These are phyloP conservation scores for Pichia sp. DNA, from an alignment of 1,139 yeast species.

Conservation along the genomic window DNA sequence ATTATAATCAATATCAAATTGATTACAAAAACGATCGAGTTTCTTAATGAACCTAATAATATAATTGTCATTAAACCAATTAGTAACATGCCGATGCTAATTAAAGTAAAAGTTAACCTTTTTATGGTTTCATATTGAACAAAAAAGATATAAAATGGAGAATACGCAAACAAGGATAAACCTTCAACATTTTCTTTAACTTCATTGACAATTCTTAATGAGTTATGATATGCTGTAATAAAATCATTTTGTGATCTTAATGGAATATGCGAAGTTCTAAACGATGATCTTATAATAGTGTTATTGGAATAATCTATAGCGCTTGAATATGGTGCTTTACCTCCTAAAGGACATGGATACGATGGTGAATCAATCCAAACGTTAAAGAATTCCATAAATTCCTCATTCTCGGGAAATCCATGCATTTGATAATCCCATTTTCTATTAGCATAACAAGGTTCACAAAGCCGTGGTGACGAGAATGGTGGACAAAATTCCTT, in stretches of 20 bases:
- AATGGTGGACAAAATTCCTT: conserved; percentile 58
- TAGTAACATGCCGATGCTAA: conserved; percentile 49
- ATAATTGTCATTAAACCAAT: conserved; percentile 45
- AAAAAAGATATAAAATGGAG: conserved; percentile 87
- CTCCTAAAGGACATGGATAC: conserved; percentile 92
- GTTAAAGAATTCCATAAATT: conserved; percentile 63
- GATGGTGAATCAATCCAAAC: conserved; percentile 81
- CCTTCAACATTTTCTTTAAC: conserved; percentile 38
- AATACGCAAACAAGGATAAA: conserved; percentile 75
- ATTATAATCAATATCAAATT: conserved; percentile 62
- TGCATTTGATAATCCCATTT: conserved; percentile 70
- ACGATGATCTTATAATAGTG: conserved; percentile 51
- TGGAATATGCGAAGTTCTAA: conserved; percentile 78
- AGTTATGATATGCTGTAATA: conserved; percentile 70
- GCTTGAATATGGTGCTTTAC: conserved; percentile 81
- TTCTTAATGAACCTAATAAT: conserved; percentile 59
- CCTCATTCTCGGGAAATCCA: conserved; percentile 69
- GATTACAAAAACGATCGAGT: conserved; percentile 49
- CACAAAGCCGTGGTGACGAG: conserved; percentile 68
- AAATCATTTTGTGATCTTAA: conserved; percentile 78
- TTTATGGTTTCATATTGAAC: conserved; percentile 75
- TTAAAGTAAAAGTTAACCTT: conserved; percentile 46
- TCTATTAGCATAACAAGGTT: conserved; percentile 56
- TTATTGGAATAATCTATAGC: conserved; percentile 40
- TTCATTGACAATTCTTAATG: conserved; percentile 62